phyloP scores from a whole-genome alignment of 108 stramenopile genomes.

The Aurantiochytrium sp. region DNA sequence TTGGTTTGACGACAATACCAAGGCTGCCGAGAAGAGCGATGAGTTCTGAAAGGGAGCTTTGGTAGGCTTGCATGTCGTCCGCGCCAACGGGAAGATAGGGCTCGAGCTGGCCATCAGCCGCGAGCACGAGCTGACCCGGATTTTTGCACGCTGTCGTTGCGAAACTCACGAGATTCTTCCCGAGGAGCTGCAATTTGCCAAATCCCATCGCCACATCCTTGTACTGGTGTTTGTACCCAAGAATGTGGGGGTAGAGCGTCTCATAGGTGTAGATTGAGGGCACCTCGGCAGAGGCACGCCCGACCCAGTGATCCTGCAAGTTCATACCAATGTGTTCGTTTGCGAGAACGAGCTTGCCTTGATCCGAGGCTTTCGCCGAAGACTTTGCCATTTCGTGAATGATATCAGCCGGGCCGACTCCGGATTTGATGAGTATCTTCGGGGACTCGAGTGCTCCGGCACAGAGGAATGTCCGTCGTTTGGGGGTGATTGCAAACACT shows the following conservation, averaged over 20 bases:
- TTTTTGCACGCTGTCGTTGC: background rate
- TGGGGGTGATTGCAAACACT: background rate
- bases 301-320: slow-evolving; percentile 1
- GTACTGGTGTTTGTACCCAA: background rate
- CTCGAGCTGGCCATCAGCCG: background rate
- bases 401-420: background rate
- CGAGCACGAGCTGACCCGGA: background rate
- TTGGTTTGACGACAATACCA: background rate
- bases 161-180: background rate
- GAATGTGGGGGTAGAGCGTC: background rate
- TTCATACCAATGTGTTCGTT: background rate
- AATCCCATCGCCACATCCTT: background rate
- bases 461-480: background rate
- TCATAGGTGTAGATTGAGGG: background rate
- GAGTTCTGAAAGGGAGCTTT: background rate
- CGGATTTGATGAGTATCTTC: background rate
- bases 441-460: background rate
- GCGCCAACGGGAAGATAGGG: slow-evolving; percentile 1
- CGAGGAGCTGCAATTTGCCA: background rate
- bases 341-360: background rate
- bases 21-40: background rate
- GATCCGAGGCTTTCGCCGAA: no score
- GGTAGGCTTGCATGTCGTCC: background rate
- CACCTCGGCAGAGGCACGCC: background rate
- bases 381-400: background rate